phyloP scores from a whole-genome alignment of 78 protist genomes.

The Dictyostelium firmibasis region DNA sequence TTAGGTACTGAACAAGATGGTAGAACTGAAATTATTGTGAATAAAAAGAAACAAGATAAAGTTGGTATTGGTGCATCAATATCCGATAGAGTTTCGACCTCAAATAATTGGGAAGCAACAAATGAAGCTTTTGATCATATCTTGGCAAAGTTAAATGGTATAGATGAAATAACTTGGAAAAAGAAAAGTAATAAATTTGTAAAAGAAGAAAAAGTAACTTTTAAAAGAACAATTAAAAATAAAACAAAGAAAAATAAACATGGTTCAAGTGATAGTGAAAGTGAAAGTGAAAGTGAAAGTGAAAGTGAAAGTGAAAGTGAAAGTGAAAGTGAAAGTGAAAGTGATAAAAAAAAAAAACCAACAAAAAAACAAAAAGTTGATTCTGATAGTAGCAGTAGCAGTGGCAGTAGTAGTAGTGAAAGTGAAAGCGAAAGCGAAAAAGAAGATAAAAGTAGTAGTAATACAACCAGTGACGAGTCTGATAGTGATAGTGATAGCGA shows the following conservation, averaged over 20 bases:
- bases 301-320: neutral
- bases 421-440: conserved; percentile 2
- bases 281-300: neutral
- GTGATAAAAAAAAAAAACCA: neutral
- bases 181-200: conserved; percentile 3
- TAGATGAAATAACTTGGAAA: neutral
- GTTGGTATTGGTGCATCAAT: conserved; percentile 40
- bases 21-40: neutral
- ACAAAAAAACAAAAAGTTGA: neutral
- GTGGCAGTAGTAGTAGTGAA: too few species aligned
- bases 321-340: neutral
- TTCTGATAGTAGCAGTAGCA: neutral
- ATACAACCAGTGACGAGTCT: neutral
- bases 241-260: conserved; percentile 6
- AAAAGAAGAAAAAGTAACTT: conserved; percentile 17
- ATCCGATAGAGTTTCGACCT: neutral
- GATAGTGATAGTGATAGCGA: conserved; percentile 19
- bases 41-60: conserved; percentile 25
- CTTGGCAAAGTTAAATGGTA: neutral
- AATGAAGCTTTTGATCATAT: conserved; percentile 27
- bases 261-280: neutral
- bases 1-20: conserved; percentile 61
- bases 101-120: conserved; percentile 52
- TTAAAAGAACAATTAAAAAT: neutral
- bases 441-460: conserved; percentile 1